Conservation (phyloP, 1,139 yeast species). For the Protomyces inouyei region DNA sequence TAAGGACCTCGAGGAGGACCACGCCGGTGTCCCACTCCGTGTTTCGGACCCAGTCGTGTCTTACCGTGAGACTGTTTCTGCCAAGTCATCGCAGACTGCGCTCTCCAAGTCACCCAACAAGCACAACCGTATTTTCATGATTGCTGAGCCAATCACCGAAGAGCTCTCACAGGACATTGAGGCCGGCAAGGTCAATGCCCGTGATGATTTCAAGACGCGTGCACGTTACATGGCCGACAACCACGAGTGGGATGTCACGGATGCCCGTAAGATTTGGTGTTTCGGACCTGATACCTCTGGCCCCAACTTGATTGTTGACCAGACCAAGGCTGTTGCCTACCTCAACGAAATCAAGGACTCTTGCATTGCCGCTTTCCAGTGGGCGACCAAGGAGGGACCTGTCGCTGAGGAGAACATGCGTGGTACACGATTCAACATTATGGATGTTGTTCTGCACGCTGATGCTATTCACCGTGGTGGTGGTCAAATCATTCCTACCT, state of each 20-base stretch:
- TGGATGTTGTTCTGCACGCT: slow-evolving; percentile 99
- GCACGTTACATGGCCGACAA: slow-evolving; percentile 99
- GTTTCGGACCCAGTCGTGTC: slow-evolving; percentile 97
- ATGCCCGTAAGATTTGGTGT: slow-evolving; percentile 99
- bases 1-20: slow-evolving; percentile 94
- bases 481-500: slow-evolving; percentile 99
- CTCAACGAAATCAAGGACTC: slow-evolving; percentile 98
- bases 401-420: slow-evolving; percentile 93
- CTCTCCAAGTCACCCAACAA: slow-evolving; percentile 99
- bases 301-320: slow-evolving; percentile 98
- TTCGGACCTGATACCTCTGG: slow-evolving; percentile 97
- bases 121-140: slow-evolving; percentile 99
- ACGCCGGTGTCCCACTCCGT: slow-evolving; percentile 98
- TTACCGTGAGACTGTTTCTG: slow-evolving; percentile 97
- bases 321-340: slow-evolving; percentile 99
- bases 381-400: slow-evolving; percentile 99
- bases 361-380: slow-evolving; percentile 99
- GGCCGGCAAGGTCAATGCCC: slow-evolving; percentile 83
- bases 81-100: slow-evolving; percentile 91
- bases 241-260: slow-evolving; percentile 99
- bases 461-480: slow-evolving; percentile 99
- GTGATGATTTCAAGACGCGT: slow-evolving; percentile 98
- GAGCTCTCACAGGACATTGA: slow-evolving; percentile 91
- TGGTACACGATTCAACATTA: slow-evolving; percentile 94
- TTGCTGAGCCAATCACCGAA: slow-evolving; percentile 94